phyloP scores from a whole-genome alignment of 2,329 filamentous ascomycete species.

The Eutypa lata region DNA sequence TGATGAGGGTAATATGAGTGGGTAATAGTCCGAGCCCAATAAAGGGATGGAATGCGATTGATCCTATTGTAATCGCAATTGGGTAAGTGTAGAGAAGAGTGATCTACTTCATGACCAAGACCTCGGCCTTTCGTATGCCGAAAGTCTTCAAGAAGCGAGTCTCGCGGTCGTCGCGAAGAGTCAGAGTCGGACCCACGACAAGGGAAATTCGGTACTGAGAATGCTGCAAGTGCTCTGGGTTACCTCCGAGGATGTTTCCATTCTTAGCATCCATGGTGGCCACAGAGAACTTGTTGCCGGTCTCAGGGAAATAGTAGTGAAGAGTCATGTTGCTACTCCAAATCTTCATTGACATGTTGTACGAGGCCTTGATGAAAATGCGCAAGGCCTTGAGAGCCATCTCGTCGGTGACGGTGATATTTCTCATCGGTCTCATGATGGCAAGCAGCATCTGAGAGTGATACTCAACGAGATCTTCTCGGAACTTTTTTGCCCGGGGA shows the following conservation, averaged over 20 bases:
- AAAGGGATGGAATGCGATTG: neutral
- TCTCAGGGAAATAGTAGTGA: constrained; percentile 28
- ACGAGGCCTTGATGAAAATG: constrained; percentile 21
- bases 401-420: constrained; percentile 11
- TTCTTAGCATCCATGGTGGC: constrained; percentile 27
- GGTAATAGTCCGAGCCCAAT: neutral
- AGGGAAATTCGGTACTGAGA: constrained; percentile 25
- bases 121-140: constrained; percentile 25
- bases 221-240: constrained; percentile 17
- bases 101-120: constrained; percentile 28
- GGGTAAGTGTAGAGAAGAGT: neutral
- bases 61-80: neutral
- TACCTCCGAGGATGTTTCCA: constrained; percentile 10
- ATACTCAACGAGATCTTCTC: constrained; percentile 17
- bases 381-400: constrained; percentile 14
- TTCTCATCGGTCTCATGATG: constrained; percentile 25
- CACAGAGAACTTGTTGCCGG: constrained; percentile 20
- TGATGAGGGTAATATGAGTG: too few species aligned
- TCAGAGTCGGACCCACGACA: constrained; percentile 22
- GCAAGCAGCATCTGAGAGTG: constrained; percentile 18
- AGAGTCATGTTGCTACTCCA: constrained; percentile 29
- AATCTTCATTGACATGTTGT: constrained; percentile 24
- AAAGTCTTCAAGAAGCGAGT: constrained; percentile 11
- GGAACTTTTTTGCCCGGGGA: constrained; percentile 8
- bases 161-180: constrained; percentile 25